Conservation (phyloP, 176 grass and related monocot genomes). For the Oryza australiensis region DNA sequence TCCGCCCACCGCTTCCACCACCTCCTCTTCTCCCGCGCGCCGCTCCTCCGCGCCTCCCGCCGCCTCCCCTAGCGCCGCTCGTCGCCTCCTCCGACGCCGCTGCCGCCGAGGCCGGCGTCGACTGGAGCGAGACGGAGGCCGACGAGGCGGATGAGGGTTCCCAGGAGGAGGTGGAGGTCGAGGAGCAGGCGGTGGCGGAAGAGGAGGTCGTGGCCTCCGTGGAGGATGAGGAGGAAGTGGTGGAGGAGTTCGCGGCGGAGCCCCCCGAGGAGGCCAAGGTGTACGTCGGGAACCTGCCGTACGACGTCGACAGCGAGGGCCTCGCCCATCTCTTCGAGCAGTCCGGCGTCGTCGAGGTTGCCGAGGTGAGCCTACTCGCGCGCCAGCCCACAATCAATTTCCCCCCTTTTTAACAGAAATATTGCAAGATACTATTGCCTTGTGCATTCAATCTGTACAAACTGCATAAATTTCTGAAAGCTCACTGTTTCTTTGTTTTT, state of each 20-base stretch:
- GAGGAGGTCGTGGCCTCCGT: slow-evolving; percentile 24
- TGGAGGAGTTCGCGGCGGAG: slow-evolving; percentile 32
- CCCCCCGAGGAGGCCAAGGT: slow-evolving; percentile 69
- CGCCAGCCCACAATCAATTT: neutral
- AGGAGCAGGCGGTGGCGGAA: slow-evolving; percentile 33
- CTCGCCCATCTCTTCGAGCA: slow-evolving; percentile 84
- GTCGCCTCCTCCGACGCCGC: slow-evolving; percentile 44
- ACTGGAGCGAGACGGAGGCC: slow-evolving; percentile 37
- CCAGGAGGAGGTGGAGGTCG: slow-evolving; percentile 18
- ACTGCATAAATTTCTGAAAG: neutral
- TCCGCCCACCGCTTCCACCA: slow-evolving; percentile 27
- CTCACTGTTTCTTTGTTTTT: neutral
- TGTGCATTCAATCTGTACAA: neutral
- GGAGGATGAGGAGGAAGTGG: neutral
- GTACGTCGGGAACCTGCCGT: slow-evolving; percentile 62
- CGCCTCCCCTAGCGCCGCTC: slow-evolving; percentile 36
- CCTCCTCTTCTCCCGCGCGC: slow-evolving; percentile 40
- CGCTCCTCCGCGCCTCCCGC: slow-evolving; percentile 49
- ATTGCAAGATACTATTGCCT: neutral
- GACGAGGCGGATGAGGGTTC: slow-evolving; percentile 12
- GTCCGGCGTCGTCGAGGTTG: slow-evolving; percentile 78
- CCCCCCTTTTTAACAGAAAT: neutral
- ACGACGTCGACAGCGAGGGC: slow-evolving; percentile 62
- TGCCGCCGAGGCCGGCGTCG: slow-evolving; percentile 35
- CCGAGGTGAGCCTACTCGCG: slow-evolving; percentile 58